phyloP scores from a whole-genome alignment of 2,329 filamentous ascomycete genomes.

The Ampelomyces quisqualis region DNA sequence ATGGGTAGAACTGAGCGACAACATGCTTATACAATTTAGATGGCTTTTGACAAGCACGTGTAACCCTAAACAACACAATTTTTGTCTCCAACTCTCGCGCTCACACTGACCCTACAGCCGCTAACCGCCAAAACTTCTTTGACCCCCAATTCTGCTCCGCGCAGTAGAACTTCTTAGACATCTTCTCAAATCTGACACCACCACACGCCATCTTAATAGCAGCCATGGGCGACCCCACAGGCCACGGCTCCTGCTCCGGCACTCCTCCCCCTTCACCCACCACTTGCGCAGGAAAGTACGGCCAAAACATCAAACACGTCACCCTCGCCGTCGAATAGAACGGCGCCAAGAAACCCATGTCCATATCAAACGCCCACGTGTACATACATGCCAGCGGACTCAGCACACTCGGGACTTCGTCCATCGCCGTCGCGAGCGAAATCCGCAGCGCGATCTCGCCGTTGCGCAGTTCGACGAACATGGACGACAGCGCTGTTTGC shows the following conservation, averaged over 20 bases:
- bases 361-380: background rate
- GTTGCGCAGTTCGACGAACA: background rate
- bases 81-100: too few species aligned
- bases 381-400: background rate
- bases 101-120: conserved; percentile 1
- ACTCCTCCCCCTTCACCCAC: background rate
- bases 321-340: background rate
- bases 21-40: too few species aligned
- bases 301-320: background rate
- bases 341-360: background rate
- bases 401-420: too few species aligned
- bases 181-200: background rate
- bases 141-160: background rate
- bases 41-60: too few species aligned
- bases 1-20: too few species aligned
- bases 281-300: background rate
- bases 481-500: background rate
- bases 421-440: background rate
- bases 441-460: background rate
- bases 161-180: conserved; percentile 1
- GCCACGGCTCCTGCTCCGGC: background rate
- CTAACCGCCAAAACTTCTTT: conserved; percentile 5
- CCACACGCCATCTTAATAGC: background rate
- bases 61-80: too few species aligned
- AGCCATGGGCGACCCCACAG: background rate